Conservation (phyloP, 2,329 filamentous ascomycete genomes). For the Monosporascus sp. region DNA sequence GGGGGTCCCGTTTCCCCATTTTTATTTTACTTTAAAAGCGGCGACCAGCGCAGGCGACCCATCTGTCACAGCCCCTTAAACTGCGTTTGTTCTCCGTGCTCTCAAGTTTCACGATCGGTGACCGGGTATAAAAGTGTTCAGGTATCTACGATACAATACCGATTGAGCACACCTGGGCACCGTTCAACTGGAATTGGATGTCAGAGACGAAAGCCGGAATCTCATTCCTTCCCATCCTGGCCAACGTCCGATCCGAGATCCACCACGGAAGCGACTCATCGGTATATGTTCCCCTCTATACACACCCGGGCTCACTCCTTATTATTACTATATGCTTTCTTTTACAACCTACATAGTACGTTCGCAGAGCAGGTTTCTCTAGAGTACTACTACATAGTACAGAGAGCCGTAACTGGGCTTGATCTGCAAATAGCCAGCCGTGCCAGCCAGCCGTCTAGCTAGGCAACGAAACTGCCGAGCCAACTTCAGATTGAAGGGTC, state of each 20-base stretch:
- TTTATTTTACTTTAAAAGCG: not conserved
- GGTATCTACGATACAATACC: too few relatives aligned
- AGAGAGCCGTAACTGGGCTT: not conserved
- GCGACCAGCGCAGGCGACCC: not conserved
- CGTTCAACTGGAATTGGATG: too few relatives aligned
- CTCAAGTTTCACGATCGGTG: not conserved
- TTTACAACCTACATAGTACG: too few relatives aligned
- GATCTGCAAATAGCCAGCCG: not conserved
- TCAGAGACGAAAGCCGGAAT: not conserved
- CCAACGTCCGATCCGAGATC: not conserved
- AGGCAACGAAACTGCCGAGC: not conserved
- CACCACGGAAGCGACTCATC: not conserved
- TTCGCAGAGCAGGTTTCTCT: too few relatives aligned
- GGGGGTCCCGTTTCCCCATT: not conserved
- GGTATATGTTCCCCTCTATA: not conserved
- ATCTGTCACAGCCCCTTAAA: too few relatives aligned
- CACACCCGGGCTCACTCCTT: too few relatives aligned
- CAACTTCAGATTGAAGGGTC: not conserved
- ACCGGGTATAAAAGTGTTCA: too few relatives aligned
- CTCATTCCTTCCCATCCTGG: not conserved
- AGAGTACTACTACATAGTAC: not conserved
- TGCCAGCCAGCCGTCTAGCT: not conserved
- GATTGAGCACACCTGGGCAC: too few relatives aligned
- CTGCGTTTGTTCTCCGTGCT: not conserved
- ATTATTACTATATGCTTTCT: too few relatives aligned